Base-by-base conservation (phyloP, 495 filamentous ascomycete genomes). In the Penicillium manginii region DNA sequence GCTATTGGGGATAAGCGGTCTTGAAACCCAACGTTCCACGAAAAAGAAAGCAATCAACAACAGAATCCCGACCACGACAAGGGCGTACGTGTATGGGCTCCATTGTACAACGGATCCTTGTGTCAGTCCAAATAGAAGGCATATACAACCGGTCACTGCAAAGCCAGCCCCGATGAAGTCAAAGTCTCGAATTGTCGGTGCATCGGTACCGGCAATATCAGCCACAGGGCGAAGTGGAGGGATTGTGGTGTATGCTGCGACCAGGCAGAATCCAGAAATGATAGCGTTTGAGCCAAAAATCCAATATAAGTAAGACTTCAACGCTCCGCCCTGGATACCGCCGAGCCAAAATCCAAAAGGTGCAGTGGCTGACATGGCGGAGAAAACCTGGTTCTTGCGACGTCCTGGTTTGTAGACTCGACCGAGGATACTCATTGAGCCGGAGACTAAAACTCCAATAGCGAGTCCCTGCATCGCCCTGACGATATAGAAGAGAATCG, bases 351-450 rank as follows among this genome's bases (percentile, higher is more conserved):
- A 74, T 1, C 69, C 72, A 19, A 74, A 67, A 4, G 72, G 72
- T 0, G 72, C 60, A 1, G 60, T 66, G 33, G 69, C 72, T 2
- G 69, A 62, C 62, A 74, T 69, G 40, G 72, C 72, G 1, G 67
- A 67, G 39, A 74, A 74, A 1, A 72, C 72, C 19, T 60, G 63
- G 54, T 72, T 74, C 60, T 74, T 74, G 33, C 72, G 67, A 19
- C 66, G 48, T 0, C 72, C 69, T 0, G 68, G 72, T 8, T 63
- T 71, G 43, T 73, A 74, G 0, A 74, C 59, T 1, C 72, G 64
- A 2, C 72, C 72, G 2, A 74, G 56, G 18, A 74, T 64, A 49
- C 68, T 71, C 69, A 73, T 72, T 22, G 59, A 61, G 2, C 67
- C 70, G 1, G 68, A 74, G 9, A 72, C 69, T 3, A 74, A 55